Evolutionary conservation across 1,284 basidiomycete genomes (phyloP).

Genomic region (Tilletia horrida): DNA sequence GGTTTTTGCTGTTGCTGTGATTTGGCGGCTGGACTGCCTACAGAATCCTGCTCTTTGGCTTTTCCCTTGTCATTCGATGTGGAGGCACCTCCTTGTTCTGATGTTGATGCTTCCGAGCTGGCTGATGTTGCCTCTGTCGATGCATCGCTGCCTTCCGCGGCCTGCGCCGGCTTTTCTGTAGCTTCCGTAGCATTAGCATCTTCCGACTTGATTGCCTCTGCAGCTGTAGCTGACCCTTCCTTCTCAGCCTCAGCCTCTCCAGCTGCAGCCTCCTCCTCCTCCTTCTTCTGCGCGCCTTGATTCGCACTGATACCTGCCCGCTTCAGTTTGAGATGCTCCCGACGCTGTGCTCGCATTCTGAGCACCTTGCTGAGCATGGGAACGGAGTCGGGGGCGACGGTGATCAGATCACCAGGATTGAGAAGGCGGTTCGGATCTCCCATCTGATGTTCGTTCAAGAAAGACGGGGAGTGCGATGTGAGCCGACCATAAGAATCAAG

Average conservation of each 20-base stretch:
- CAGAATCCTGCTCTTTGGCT: neutral
- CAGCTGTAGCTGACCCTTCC: neutral
- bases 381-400: slow-evolving; percentile 77
- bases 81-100: neutral
- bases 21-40: neutral
- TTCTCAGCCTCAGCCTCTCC: slow-evolving; percentile 21
- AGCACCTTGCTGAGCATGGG: slow-evolving; percentile 61
- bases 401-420: slow-evolving; percentile 89
- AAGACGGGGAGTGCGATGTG: neutral
- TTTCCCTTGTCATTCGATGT: slow-evolving; percentile 2
- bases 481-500: neutral
- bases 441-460: slow-evolving; percentile 61
- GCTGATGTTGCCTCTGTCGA: slow-evolving; percentile 12
- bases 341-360: slow-evolving; percentile 14
- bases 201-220: neutral
- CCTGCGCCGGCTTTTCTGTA: neutral
- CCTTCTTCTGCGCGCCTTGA: slow-evolving; percentile 29
- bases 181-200: neutral
- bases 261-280: slow-evolving; percentile 26
- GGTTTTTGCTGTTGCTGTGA: neutral
- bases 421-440: slow-evolving; percentile 82
- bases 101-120: slow-evolving; percentile 1
- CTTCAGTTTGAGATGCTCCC: slow-evolving; percentile 1
- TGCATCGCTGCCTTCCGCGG: slow-evolving; percentile 17
- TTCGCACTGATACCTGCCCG: no score